Evolutionary conservation across 768 basidiomycete genomes (phyloP), one percentile per base, ranked within the genome.

Genomic region (Trametes maxima): DNA sequence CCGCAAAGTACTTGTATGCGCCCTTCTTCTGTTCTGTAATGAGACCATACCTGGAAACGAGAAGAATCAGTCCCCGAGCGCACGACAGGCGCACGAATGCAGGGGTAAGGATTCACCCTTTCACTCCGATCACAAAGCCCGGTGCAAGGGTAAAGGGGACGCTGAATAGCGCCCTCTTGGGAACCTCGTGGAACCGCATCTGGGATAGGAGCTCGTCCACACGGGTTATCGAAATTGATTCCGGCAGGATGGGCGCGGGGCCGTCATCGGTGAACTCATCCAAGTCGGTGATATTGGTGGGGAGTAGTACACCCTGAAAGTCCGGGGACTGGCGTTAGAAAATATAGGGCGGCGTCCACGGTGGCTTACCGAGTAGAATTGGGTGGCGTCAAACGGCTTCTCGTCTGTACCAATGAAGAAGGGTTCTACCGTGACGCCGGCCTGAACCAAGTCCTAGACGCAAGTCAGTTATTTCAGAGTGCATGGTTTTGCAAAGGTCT

Each of bases 21-120:
- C 92, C 90, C 73, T 89, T 95, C 72, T 83, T 90, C 75, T 95
- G 94, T 69, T 95, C 89, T 1, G 92, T 92, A 16, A 98, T 82
- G 45, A 96, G 75, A 10, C 92, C 88, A 73, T 96, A 99, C 48
- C 94, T 97, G 65, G 17, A 36, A 57, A 17, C 17, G 54, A 46
- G 57, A n/a, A 59, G 53, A 37, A 16, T 47, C 24, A 50, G 48
- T 16, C 16, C 24, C 36, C 33, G 39, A 16, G 12, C 25, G 19
- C 33, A 13, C 19, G n/a, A 40, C 44, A 24, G 19, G 36, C 37
- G 25, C n/a, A 24, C 21, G 43, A 35, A 50, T 25, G 16, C 17
- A 17, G 13, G 28, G 37, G 25, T 33, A 36, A 33, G 75, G n/a
- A 22, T 79, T 71, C 70, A 90, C 86, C 92, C 92, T 75, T 94